These are phyloP conservation scores for Effrenium voratum DNA, from an alignment of 73 alveolate genomes.

Conservation along the genomic window DNA sequence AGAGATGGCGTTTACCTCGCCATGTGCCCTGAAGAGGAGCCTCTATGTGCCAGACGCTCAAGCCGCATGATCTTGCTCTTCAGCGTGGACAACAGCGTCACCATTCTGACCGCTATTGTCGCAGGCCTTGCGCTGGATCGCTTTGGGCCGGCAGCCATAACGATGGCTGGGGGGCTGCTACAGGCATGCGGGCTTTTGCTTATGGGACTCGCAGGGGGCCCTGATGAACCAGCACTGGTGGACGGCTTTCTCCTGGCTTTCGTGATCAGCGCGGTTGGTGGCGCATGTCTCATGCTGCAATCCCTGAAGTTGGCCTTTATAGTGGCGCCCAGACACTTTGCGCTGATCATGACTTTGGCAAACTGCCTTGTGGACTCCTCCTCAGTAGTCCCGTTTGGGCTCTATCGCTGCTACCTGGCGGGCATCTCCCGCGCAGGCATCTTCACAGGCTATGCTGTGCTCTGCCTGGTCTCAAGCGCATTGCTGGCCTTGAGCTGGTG, in stretches of 20 bases:
- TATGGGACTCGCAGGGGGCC: constrained; percentile 37
- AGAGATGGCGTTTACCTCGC: constrained; percentile 56
- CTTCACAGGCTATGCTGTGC: constrained; percentile 40
- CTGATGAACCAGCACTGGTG: neutral
- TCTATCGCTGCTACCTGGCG: constrained; percentile 25
- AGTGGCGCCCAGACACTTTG: constrained; percentile 37
- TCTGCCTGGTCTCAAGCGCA: constrained; percentile 21
- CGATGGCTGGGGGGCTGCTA: constrained; percentile 24
- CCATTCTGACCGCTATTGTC: constrained; percentile 1
- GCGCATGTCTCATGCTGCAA: constrained; percentile 55
- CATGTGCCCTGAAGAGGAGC: constrained; percentile 24
- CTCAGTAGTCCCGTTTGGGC: constrained; percentile 49
- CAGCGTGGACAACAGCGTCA: constrained; percentile 75
- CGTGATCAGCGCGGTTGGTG: constrained; percentile 58
- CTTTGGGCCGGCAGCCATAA: constrained; percentile 35
- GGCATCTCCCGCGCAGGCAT: constrained; percentile 54
- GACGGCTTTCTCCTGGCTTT: constrained; percentile 56
- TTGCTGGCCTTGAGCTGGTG: constrained; percentile 63
- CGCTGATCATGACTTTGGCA: constrained; percentile 42
- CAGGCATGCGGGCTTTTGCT: constrained; percentile 28
- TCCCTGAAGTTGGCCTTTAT: constrained; percentile 48
- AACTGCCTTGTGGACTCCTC: constrained; percentile 62
- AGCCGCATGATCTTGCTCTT: constrained; percentile 77
- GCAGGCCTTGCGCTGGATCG: constrained; percentile 38
- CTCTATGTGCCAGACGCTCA: constrained; percentile 43